These are phyloP conservation scores for Saccharomycopsis lassenensis DNA, from an alignment of 805 yeast genomes.

Conservation along the genomic window DNA sequence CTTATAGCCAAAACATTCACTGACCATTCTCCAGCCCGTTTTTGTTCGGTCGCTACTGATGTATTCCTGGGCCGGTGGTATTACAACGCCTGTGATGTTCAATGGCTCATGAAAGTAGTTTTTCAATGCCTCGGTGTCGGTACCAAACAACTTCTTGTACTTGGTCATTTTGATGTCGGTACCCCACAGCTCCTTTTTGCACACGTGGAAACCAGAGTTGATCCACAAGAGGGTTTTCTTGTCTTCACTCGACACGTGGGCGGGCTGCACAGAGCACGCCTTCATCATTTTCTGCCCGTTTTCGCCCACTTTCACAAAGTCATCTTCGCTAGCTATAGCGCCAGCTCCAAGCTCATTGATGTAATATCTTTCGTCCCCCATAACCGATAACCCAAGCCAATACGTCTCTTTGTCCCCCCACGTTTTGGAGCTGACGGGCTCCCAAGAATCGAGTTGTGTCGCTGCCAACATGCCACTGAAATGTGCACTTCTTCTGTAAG, in stretches of 20 bases:
- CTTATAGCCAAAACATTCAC: slow-evolving; percentile 39
- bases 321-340: slow-evolving; percentile 36
- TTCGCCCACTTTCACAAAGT: slow-evolving; percentile 21
- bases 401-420: slow-evolving; percentile 63
- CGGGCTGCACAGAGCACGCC: slow-evolving; percentile 29
- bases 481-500: slow-evolving; percentile 36
- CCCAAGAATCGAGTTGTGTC: slow-evolving; percentile 28
- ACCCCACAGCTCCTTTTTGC: slow-evolving; percentile 26
- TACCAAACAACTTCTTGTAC: slow-evolving; percentile 1
- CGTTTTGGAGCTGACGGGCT: slow-evolving; percentile 34
- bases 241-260: slow-evolving; percentile 39
- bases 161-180: slow-evolving; percentile 1
- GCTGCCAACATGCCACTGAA: slow-evolving; percentile 39
- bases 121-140: slow-evolving; percentile 1
- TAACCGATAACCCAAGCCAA: slow-evolving; percentile 48
- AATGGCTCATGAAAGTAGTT: slow-evolving; percentile 8
- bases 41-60: neutral
- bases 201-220: slow-evolving; percentile 44
- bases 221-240: slow-evolving; percentile 42
- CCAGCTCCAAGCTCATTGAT: slow-evolving; percentile 46
- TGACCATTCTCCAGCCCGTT: slow-evolving; percentile 40
- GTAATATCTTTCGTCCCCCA: slow-evolving; percentile 42
- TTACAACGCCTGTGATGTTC: slow-evolving; percentile 5
- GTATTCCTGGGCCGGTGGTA: slow-evolving; percentile 10
- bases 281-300: slow-evolving; percentile 17